Evolutionary conservation across 345 rosid species (phyloP).

Genomic region (Eucalyptus tenuipes): DNA sequence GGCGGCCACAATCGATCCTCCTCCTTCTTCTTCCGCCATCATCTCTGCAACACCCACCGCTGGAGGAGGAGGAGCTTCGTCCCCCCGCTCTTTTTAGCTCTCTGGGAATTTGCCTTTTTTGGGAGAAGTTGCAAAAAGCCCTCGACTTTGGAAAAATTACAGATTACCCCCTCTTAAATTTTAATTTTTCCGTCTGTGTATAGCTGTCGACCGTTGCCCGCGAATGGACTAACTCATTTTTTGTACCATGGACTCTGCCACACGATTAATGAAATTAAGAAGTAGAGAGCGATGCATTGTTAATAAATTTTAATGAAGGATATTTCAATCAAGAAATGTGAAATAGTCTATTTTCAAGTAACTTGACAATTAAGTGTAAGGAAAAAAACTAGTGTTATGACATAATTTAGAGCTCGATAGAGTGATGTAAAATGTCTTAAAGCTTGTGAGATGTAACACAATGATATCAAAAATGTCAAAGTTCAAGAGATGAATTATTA

Average conservation of each 20-base stretch:
- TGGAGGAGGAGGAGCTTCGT: background rate
- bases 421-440: background rate
- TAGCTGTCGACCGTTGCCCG: background rate
- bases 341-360: background rate
- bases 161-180: background rate
- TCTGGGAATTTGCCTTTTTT: background rate
- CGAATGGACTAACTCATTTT: background rate
- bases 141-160: background rate
- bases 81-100: background rate
- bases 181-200: background rate
- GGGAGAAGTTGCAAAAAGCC: background rate
- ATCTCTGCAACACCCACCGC: background rate
- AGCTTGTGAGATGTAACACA: rapidly evolving
- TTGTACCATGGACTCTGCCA: background rate
- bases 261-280: background rate
- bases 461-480: no score
- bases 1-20: background rate
- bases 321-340: background rate
- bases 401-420: background rate
- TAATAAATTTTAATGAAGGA: background rate
- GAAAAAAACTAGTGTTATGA: background rate
- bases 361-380: background rate
- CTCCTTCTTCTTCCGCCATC: background rate
- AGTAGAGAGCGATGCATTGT: background rate
- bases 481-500: background rate